Conservation (phyloP, 2,329 filamentous ascomycete genomes). For the Sporothrix mexicana region DNA sequence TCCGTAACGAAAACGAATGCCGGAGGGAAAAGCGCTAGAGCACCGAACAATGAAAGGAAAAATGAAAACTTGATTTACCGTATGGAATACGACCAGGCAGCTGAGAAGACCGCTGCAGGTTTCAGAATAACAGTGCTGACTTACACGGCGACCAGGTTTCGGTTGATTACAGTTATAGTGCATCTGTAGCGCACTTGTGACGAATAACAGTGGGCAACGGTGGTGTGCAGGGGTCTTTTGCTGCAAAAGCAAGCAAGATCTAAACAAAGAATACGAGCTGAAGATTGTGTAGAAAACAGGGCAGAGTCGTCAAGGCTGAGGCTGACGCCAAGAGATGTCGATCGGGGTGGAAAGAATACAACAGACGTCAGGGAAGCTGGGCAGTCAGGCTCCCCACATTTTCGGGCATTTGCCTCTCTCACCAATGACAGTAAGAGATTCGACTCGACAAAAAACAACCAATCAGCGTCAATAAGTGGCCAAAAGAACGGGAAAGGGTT, state of each 20-base stretch:
- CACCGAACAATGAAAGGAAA: not conserved
- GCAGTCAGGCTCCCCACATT: not conserved
- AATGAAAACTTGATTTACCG: not conserved
- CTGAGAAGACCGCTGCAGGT: not conserved
- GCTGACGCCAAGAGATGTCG: conserved; percentile 29
- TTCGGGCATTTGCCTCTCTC: conserved; percentile 14
- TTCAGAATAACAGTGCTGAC: conserved; percentile 9
- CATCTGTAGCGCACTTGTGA: not conserved
- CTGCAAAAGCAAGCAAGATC: not conserved
- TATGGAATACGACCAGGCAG: not conserved
- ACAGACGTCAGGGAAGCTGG: no score
- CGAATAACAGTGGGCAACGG: not conserved
- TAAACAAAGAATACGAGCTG: not conserved
- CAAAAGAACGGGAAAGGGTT: not conserved
- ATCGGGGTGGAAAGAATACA: not conserved
- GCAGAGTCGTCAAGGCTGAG: conserved; percentile 11
- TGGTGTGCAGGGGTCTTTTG: not conserved
- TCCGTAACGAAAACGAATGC: not conserved
- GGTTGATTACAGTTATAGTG: not conserved
- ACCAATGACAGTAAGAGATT: not conserved
- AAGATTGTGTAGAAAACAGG: not conserved
- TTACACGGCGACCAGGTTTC: not conserved
- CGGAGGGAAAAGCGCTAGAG: not conserved
- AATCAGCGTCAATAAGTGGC: not conserved
- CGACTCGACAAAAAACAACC: not conserved